Base-by-base conservation (phyloP, 495 filamentous ascomycete species). In the Chaetomium cochliodes region DNA sequence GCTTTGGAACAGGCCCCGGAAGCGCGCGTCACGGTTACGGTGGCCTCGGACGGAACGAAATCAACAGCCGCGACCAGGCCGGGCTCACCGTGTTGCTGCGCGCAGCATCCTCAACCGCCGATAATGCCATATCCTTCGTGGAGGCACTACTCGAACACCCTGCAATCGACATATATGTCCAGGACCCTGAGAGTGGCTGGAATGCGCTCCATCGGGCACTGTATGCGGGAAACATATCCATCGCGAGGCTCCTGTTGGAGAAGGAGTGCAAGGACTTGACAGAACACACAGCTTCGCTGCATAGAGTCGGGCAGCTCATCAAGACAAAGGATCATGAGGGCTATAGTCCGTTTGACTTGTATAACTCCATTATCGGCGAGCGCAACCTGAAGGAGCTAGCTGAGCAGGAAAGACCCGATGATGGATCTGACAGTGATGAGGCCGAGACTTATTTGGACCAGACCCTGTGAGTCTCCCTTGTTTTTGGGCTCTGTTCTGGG, bases 301-400 rank as follows among this genome's bases (percentile, higher is more conserved):
- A 72, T 41, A 73, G 76, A 37, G 78, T 83, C 13, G 85, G 84
- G 25, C 86, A 86, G 37, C 77, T 97, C 28, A 93, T 97, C 68
- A 97, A 96, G 77, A 88, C 94, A 58, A 98, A 98, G 73, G 94
- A 98, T 69, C 87, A 89, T 53, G 93, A 97, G 73, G 96, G 96
- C 20, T 90, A 93, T 68, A 96, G 92, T 62, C 93, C 94, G 0
- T 96, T 97, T 65, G 93, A 98, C 72, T 80, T 98, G 18, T 97
- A 94, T 68, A 88, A 88, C 53, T 84, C 88, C 25, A 93, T 92
- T 15, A 92, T 97, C 59, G 86, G 86, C 52, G 83, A 88, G 53
- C 79, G 81, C 6, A 70, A 71, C n/a, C 58, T 83, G 46, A 75
- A 77, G 42, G 70, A 69, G 3, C 25, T 69, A 23, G 65, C 62